Base-by-base conservation (phyloP, 768 basidiomycete species). In the Suillus tomentosus region DNA sequence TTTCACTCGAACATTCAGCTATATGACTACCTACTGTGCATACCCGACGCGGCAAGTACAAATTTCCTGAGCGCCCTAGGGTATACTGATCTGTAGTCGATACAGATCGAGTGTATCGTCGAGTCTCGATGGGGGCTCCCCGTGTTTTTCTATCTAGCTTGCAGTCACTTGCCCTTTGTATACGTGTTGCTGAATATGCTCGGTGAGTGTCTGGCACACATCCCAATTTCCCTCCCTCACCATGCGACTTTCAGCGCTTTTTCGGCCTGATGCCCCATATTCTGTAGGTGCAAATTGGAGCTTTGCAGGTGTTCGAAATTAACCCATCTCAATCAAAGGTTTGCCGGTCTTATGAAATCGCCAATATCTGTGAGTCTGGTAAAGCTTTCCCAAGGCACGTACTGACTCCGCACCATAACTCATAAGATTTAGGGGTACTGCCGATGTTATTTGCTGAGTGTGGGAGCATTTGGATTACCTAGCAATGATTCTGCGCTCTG, bases 61-160 rank as follows among this genome's bases (percentile, higher is more conserved):
- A 24, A 39, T 39, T 56, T 39, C 2, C 15, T 8, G 15, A 13
- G 34, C 6, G 10, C 14, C 24, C 11, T 1, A 37, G 8, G 14
- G 3, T 15, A 4, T 5, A 8, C 8, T 56, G 55, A 56, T 39
- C 2, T 24, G 22, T 24, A 48, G 11, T 22, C 2, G 11, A 11
- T 24, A 11, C 11, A 48, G 47, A 85, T 54, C 0, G n/a, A 13
- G n/a, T 48, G 7, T 22, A 48, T 48, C 14, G 74, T 92, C 67
- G 88, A 83, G 68, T 56, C 55, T 39, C 37, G 22, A 56, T 39
- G 36, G 55, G 37, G 55, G 22, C n/a, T 56, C 14, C 22, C 37
- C 7, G 39, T 4, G 3, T 14, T 56, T 22, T n/a, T 56, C 6
- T 56, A 56, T 56, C 37, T 56, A 22, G 7, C 31, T 22, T 39